Percentiles rank a stretch among this genome's conserved stretches.
Conservation (phyloP, 257 asterid species). For the Haberlea rhodopensis region DNA sequence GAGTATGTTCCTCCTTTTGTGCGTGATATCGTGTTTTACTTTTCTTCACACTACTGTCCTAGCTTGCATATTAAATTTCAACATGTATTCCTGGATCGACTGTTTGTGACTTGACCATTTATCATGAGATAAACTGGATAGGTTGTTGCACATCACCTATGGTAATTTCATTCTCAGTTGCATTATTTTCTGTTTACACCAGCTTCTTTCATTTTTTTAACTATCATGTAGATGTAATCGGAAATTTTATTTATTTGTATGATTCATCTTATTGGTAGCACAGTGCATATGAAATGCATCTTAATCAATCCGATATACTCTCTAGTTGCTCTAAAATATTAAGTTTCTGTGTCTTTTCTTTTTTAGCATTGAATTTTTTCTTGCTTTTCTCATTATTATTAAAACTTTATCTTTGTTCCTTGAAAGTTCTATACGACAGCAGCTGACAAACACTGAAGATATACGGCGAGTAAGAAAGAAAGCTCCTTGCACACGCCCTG, state of each 20-base stretch:
- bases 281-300: slow-evolving; percentile 9
- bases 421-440: slow-evolving; percentile 68
- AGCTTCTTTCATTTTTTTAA: too few species aligned
- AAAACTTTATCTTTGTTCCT: slow-evolving; percentile 29
- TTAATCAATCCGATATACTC: not conserved
- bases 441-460: slow-evolving; percentile 62
- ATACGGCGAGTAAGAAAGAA: slow-evolving; percentile 81
- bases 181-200: not conserved
- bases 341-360: not conserved
- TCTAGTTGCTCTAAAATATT: not conserved
- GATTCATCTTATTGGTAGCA: slow-evolving; percentile 12
- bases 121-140: slow-evolving; percentile 11
- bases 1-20: slow-evolving; percentile 60
- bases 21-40: slow-evolving; percentile 8
- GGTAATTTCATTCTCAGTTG: not conserved
- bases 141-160: not conserved
- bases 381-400: slow-evolving; percentile 5
- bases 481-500: slow-evolving; percentile 83
- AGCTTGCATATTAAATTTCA: slow-evolving; percentile 3
- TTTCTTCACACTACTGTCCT: not conserved
- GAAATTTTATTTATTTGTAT: not conserved
- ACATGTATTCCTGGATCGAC: slow-evolving; percentile 3
- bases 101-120: not conserved
- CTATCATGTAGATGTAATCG: not conserved
- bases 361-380: slow-evolving; percentile 20